These are phyloP conservation scores for Fagopyrum tataricum DNA, from an alignment of 148 eudicot genomes.

Conservation along the genomic window DNA sequence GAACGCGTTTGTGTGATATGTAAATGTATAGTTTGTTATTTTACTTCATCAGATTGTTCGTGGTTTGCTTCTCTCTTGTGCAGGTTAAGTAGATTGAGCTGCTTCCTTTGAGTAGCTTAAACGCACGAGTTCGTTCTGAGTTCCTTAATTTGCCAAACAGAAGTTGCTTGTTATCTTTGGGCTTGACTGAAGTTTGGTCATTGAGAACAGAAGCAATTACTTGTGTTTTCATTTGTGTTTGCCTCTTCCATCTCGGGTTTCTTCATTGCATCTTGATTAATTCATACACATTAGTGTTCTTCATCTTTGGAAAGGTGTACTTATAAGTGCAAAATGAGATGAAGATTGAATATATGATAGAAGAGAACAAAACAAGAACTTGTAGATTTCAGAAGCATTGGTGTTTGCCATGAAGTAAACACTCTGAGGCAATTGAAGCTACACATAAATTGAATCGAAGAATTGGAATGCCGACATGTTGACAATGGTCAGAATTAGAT, in stretches of 20 bases:
- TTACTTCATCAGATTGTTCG: neutral
- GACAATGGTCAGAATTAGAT: neutral
- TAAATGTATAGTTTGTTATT: neutral
- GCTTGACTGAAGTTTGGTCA: neutral
- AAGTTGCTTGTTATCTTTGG: neutral
- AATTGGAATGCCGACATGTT: neutral
- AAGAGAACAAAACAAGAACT: neutral
- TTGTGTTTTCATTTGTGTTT: neutral
- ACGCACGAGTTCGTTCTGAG: neutral
- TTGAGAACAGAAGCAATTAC: neutral
- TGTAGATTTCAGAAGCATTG: neutral
- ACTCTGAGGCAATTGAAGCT: neutral
- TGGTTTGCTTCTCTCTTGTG: neutral
- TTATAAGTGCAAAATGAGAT: neutral
- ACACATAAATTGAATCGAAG: neutral
- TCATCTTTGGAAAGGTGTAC: too few relatives aligned
- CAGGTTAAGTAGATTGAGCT: neutral
- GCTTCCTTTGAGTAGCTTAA: neutral
- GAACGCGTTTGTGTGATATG: neutral
- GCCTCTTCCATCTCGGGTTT: neutral
- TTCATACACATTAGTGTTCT: too few relatives aligned
- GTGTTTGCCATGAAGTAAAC: neutral
- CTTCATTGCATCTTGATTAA: neutral
- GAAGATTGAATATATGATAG: neutral
- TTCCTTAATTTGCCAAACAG: neutral